These are phyloP conservation scores for Helianthus tuberosus DNA, from an alignment of 129 eudicot genomes.

Conservation along the genomic window DNA sequence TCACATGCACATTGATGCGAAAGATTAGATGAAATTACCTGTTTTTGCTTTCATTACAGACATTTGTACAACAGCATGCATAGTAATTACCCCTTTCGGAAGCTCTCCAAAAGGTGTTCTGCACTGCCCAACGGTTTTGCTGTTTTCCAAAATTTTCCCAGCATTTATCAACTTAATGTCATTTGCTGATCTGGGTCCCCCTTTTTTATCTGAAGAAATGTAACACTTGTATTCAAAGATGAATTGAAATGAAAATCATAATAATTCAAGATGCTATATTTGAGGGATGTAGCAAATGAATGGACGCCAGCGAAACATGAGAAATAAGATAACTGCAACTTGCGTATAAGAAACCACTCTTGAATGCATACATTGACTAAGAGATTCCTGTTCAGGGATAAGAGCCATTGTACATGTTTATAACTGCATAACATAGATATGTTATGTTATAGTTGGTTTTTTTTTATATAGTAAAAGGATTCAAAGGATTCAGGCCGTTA, in stretches of 20 bases:
- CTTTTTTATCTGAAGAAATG: constrained; percentile 61
- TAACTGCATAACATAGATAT: background rate
- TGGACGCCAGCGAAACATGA: background rate
- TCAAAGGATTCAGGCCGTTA: background rate
- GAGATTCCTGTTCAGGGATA: background rate
- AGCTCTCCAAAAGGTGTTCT: constrained; percentile 81
- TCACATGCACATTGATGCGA: background rate
- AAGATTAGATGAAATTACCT: constrained; percentile 48
- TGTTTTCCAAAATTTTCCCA: constrained; percentile 90
- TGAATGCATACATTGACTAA: background rate
- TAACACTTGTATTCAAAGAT: constrained; percentile 12
- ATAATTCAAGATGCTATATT: background rate
- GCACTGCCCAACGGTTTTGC: constrained; percentile 85
- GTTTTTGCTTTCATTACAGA: constrained; percentile 82
- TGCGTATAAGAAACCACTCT: background rate
- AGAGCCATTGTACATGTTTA: background rate
- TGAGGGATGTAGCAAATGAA: background rate
- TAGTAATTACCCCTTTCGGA: constrained; percentile 81
- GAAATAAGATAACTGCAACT: background rate
- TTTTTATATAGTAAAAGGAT: too few relatives aligned
- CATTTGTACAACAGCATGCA: constrained; percentile 98
- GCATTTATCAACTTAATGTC: constrained; percentile 84
- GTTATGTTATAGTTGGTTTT: background rate
- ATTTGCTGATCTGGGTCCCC: constrained; percentile 76
- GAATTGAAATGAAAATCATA: background rate